phyloP scores from a whole-genome alignment of 805 yeast species.

The Saccharomycopsis sp. region DNA sequence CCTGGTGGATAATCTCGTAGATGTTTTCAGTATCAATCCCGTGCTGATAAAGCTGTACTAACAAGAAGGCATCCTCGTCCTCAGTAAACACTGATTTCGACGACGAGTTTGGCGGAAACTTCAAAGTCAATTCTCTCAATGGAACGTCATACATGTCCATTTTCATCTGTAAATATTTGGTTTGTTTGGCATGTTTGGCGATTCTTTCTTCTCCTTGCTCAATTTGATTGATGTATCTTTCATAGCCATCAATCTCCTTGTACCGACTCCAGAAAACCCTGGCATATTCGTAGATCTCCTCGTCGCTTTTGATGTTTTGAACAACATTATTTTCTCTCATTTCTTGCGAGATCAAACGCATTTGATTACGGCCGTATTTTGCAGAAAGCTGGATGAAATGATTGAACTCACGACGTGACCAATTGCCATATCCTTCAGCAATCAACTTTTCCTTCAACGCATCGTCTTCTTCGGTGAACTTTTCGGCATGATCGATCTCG shows the following conservation, averaged over 20 bases:
- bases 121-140: constrained; percentile 65
- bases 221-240: constrained; percentile 70
- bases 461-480: constrained; percentile 79
- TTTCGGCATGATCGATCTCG: constrained; percentile 70
- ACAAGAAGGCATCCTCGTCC: constrained; percentile 84
- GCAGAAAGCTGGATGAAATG: constrained; percentile 69
- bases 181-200: constrained; percentile 57
- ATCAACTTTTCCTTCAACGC: constrained; percentile 52
- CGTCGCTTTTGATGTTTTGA: constrained; percentile 46
- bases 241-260: constrained; percentile 81
- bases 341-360: constrained; percentile 66
- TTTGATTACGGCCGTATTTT: constrained; percentile 74
- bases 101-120: constrained; percentile 65
- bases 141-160: constrained; percentile 68
- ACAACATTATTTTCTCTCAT: constrained; percentile 48
- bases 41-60: constrained; percentile 69
- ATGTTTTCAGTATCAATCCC: constrained; percentile 78
- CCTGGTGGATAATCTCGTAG: constrained; percentile 71
- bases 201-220: constrained; percentile 87
- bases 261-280: constrained; percentile 75
- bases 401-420: constrained; percentile 85
- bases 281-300: constrained; percentile 75
- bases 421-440: constrained; percentile 64
- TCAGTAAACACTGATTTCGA: constrained; percentile 67
- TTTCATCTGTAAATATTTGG: constrained; percentile 72